Evolutionary conservation across 768 basidiomycete genomes (phyloP).

Genomic region (Xerocomellus amylosporus): DNA sequence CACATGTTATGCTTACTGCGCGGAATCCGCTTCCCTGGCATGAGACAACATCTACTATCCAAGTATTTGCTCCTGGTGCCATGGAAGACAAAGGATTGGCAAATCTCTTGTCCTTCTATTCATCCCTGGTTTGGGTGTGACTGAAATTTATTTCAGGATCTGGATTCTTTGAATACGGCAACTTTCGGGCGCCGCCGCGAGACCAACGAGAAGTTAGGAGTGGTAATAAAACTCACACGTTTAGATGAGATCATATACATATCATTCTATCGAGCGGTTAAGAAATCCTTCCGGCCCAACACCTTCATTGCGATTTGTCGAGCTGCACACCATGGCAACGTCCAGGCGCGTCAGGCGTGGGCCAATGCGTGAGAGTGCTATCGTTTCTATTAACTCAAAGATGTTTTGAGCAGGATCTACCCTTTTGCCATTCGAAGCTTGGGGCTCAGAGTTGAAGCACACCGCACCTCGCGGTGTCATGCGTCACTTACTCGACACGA

Average conservation of each 20-base stretch:
- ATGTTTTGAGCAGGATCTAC: constrained; percentile 25
- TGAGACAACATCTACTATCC: neutral
- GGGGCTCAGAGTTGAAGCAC: neutral
- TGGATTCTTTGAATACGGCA: constrained; percentile 42
- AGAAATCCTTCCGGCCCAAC: neutral
- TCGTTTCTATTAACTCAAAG: constrained; percentile 15
- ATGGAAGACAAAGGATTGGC: constrained; percentile 4
- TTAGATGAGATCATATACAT: constrained; percentile 42
- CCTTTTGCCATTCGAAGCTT: constrained; percentile 13
- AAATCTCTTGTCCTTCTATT: constrained; percentile 1
- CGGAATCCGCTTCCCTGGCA: constrained; percentile 4
- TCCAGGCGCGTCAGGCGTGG: constrained; percentile 14
- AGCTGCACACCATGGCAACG: neutral
- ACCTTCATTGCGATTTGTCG: neutral
- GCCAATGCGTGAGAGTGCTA: neutral
- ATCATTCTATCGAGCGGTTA: constrained; percentile 6
- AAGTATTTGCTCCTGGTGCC: neutral
- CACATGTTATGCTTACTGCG: neutral
- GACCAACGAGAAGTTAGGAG: constrained; percentile 63
- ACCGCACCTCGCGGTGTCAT: neutral
- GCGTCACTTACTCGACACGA: neutral
- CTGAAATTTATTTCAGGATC: constrained; percentile 31
- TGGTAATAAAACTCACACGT: constrained; percentile 70
- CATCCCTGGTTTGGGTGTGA: neutral
- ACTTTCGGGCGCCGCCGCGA: constrained; percentile 65